A percentile compares a stretch with the other conserved stretches of the same genome.
Conservation (phyloP, 306 rosid genomes). For the Cucurbita maxima region DNA sequence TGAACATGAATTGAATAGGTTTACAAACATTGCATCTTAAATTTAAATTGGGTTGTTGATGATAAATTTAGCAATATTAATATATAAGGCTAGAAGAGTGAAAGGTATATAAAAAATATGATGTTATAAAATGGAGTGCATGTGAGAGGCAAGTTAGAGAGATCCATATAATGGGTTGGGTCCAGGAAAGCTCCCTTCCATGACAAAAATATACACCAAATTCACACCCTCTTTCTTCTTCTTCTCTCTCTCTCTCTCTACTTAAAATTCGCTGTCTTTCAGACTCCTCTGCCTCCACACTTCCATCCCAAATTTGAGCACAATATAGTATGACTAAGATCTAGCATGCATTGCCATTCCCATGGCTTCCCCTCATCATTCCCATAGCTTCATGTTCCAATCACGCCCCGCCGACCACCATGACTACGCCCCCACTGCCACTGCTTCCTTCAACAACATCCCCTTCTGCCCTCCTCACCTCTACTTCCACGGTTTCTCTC, state of each 20-base stretch:
- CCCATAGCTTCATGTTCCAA: constrained; percentile 64
- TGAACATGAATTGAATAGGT: too few species aligned
- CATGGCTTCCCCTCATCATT: constrained; percentile 18
- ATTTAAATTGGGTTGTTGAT: neutral
- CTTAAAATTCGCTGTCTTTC: constrained; percentile 10
- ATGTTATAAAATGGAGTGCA: neutral
- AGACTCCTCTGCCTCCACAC: constrained; percentile 9
- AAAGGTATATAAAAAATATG: neutral
- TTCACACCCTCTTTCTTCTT: constrained; percentile 4
- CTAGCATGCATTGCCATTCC: constrained; percentile 29
- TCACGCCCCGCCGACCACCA: constrained; percentile 38
- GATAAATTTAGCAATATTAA: neutral
- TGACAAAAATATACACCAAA: constrained; percentile 14
- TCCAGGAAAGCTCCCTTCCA: constrained; percentile 25
- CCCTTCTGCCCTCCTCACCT: constrained; percentile 12
- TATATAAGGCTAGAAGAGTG: neutral
- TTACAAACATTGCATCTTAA: too few species aligned
- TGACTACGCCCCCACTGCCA: constrained; percentile 23
- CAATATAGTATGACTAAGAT: neutral
- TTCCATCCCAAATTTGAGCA: neutral
- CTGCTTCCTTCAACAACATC: constrained; percentile 6
- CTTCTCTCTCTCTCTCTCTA: constrained; percentile 6
- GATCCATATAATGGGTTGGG: constrained; percentile 15
- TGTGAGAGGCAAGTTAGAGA: constrained; percentile 1
- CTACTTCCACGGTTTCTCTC: constrained; percentile 46